Percentiles rank a stretch among this genome's conserved stretches.
phyloP scores from a whole-genome alignment of 192 early-diverging fungal genomes.

The Coemansia sp. region DNA sequence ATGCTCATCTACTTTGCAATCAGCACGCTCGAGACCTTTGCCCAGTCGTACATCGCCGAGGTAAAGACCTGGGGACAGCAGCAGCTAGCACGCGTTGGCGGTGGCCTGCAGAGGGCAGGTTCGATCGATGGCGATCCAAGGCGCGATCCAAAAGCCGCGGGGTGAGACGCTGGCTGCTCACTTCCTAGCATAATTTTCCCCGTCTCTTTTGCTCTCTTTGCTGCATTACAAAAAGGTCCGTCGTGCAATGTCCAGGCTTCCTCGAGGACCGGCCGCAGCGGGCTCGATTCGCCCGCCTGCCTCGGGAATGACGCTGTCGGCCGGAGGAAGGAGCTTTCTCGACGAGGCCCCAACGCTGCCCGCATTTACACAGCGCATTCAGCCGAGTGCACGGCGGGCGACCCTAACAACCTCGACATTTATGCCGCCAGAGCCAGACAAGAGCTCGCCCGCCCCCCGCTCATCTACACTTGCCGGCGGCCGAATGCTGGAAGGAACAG shows the following conservation, averaged over 20 bases:
- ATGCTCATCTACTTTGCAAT: slow-evolving; percentile 85
- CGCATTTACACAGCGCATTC: slow-evolving; percentile 28
- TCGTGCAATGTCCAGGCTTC: slow-evolving; percentile 36
- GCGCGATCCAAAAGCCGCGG: neutral
- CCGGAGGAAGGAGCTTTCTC: slow-evolving; percentile 14
- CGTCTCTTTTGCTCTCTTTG: neutral
- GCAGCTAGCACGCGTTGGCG: slow-evolving; percentile 29
- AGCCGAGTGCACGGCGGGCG: slow-evolving; percentile 18
- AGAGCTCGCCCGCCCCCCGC: slow-evolving; percentile 6
- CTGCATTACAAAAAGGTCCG: neutral
- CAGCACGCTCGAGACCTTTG: slow-evolving; percentile 78
- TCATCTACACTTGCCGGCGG: slow-evolving; percentile 29
- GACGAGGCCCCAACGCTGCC: slow-evolving; percentile 22
- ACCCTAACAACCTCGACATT: slow-evolving; percentile 34
- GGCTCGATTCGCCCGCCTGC: slow-evolving; percentile 27
- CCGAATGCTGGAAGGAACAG: slow-evolving; percentile 6
- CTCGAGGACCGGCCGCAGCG: slow-evolving; percentile 15
- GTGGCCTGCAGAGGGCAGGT: slow-evolving; percentile 21
- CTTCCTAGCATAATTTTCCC: neutral
- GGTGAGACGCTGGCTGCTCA: neutral
- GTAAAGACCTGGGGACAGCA: slow-evolving; percentile 39
- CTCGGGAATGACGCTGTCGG: slow-evolving; percentile 30
- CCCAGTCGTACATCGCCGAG: slow-evolving; percentile 63
- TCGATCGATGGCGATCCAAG: too few relatives aligned
- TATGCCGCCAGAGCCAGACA: slow-evolving; percentile 9